Evolutionary conservation across 306 rosid species (phyloP).

Genomic region (Quercus robur): DNA sequence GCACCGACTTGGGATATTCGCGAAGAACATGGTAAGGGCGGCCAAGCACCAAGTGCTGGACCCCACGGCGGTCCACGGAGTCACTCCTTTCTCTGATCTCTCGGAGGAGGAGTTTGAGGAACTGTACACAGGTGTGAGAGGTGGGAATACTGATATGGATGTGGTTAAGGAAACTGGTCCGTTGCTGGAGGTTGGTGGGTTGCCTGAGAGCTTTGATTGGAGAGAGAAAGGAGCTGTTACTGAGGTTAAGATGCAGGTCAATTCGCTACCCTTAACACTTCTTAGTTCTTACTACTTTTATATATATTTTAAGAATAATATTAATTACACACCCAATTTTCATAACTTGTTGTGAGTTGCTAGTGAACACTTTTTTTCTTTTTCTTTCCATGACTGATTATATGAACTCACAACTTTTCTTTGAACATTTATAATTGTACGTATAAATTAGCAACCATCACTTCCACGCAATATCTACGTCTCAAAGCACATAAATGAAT

Average conservation of each 20-base stretch:
- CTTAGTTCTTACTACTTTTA: too few relatives aligned
- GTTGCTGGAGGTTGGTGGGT: conserved; percentile 32
- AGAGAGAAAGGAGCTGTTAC: conserved; percentile 90
- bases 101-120: conserved; percentile 62
- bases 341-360: too few relatives aligned
- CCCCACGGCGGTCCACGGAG: conserved; percentile 81
- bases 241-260: conserved; percentile 82
- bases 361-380: too few relatives aligned
- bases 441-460: too few relatives aligned
- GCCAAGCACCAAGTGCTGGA: conserved; percentile 76
- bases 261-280: neutral
- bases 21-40: conserved; percentile 58
- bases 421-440: too few relatives aligned
- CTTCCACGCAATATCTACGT: too few relatives aligned
- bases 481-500: too few relatives aligned
- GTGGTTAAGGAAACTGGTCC: neutral
- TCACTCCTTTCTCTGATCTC: conserved; percentile 80
- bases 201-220: conserved; percentile 91
- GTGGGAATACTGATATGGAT: conserved; percentile 8
- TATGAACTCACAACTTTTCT: too few relatives aligned
- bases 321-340: too few relatives aligned
- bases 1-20: conserved; percentile 66
- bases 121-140: conserved; percentile 51
- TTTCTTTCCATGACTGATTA: too few relatives aligned
- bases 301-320: too few relatives aligned